These are phyloP conservation scores for Pythium rishiriense DNA, from an alignment of 352 stramenopile species.

Conservation along the genomic window DNA sequence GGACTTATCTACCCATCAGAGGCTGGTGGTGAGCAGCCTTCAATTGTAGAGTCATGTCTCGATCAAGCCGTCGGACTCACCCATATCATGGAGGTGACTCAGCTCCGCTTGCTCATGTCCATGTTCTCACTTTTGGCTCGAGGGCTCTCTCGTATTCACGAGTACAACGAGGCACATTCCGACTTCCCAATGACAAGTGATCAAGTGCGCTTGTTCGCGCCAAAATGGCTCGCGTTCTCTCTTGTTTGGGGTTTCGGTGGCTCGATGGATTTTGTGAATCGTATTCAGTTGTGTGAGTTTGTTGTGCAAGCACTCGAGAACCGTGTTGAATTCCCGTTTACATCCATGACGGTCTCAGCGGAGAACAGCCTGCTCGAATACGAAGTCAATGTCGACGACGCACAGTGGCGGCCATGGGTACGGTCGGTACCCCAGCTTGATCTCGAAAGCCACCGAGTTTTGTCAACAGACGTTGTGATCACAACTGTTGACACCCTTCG, in stretches of 20 bases:
- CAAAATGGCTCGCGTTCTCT: constrained; percentile 98
- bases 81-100: constrained; percentile 97
- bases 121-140: constrained; percentile 96
- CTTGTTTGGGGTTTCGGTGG: constrained; percentile 99
- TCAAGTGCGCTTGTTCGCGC: constrained; percentile 96
- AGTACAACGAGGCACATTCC: constrained; percentile 99
- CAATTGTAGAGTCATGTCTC: constrained; percentile 91
- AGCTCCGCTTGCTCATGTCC: constrained; percentile 93
- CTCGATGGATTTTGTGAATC: constrained; percentile 93
- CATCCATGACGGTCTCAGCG: constrained; percentile 36
- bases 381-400: constrained; percentile 96
- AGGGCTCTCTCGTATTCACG: constrained; percentile 93
- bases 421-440: constrained; percentile 97
- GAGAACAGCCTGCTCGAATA: constrained; percentile 94
- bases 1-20: constrained; percentile 47
- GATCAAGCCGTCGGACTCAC: constrained; percentile 89
- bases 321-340: constrained; percentile 86
- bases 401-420: constrained; percentile 96
- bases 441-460: constrained; percentile 97
- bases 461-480: constrained; percentile 98
- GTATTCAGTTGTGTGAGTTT: constrained; percentile 91
- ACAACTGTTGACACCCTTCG: constrained; percentile 99
- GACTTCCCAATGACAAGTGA: constrained; percentile 97
- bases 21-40: constrained; percentile 45
- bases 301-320: constrained; percentile 88